Evolutionary conservation across 345 rosid species (phyloP), one percentile per base, ranked within the genome.

Genomic region (Stellera chamaejasme): DNA sequence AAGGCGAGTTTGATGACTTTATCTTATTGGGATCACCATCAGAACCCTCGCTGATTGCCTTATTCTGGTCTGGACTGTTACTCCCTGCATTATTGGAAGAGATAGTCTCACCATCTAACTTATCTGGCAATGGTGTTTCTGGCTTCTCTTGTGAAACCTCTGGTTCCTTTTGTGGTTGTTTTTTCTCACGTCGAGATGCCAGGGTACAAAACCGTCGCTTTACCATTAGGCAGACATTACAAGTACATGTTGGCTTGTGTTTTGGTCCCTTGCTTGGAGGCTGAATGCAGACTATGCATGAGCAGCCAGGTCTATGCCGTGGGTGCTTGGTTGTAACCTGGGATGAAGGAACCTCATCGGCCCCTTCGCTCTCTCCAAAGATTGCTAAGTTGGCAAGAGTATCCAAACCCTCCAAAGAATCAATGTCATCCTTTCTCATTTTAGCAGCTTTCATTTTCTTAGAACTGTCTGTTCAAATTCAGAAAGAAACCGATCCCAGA

Each of bases 231-330:
- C 97, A 93, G 55, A 93, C 90, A 32, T 68, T 80, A 62, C 97
- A 93, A 9, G 79, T 78, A 68, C 99, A 93, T 41, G 83, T 43
- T 66, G 58, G 87, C 68, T 84, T 79, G 77, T 93, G 97, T 67
- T 84, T 93, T 41, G 91, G 91, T 51, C 91, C 93, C 65, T 66
- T 69, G 54, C 99, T 89, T 36, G 99, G 97, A 13, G 94, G 91
- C 63, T 88, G 99, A 63, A 88, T 78, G 75, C 97, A 93, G 45
- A 93, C 88, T 50, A 89, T 93, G 75, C 99, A 93, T 10, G 85
- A 66, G 79, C 99, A 93, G 62, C 90, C 99, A 48, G 69, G 85
- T 76, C 82, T 85, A 66, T 90, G 99, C 23, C 97, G 81, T 11
- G 97, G 97, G 56, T 93, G 99, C 77, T 80, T 93, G 26, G 95